Base-by-base conservation (phyloP, 1,284 basidiomycete genomes). In the Porphyrellus sp. region DNA sequence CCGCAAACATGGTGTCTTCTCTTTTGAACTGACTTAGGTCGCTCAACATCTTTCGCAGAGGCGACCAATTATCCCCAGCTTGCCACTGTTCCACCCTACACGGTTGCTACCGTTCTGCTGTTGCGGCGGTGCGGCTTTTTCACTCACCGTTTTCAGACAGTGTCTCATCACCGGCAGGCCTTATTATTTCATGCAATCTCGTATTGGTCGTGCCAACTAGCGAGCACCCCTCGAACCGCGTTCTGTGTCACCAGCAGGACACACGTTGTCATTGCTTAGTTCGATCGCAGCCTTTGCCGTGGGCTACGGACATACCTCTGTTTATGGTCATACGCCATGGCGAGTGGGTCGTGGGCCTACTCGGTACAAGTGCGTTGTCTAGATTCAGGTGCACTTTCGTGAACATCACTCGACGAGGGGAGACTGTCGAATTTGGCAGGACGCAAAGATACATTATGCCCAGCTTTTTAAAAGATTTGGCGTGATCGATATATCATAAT, bases 71-170 rank as follows among this genome's bases (percentile, higher is more conserved):
- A n/a, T n/a, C n/a, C n/a, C n/a, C 86, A 89, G 59, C 61, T 89
- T 7, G 71, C 88, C 45, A 88, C 91, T 0, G 89, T 93, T 4
- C 91, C 92, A 2, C 90, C 91, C 8, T 92, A 93, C 61, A 86
- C 81, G 4, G 83, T 87, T 25, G 82, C 88, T 0, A 81, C 89
- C 5, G 74, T 86, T 11, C 77, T 90, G 41, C 79, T 93, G 59
- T 76, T n/a, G n/a, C n/a, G n/a, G 83, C 23, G 44, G 77, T 8
- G 77, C 85, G 42, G 85, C 86, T n/a, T 2, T 57, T 69, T 75
- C 25, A 92, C 91, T 4, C 93, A 95, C 31, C 64, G 79, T 37
- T 61, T 82, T n/a, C 89, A 91, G 65, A 81, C 72, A 35, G 81
- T 8, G 77, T 82, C 54, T n/a, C n/a, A n/a, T n/a, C n/a, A n/a